Evolutionary conservation across 2,329 filamentous ascomycete species (phyloP), one percentile per base, ranked within the genome.

Genomic region (Geosmithia morbida): DNA sequence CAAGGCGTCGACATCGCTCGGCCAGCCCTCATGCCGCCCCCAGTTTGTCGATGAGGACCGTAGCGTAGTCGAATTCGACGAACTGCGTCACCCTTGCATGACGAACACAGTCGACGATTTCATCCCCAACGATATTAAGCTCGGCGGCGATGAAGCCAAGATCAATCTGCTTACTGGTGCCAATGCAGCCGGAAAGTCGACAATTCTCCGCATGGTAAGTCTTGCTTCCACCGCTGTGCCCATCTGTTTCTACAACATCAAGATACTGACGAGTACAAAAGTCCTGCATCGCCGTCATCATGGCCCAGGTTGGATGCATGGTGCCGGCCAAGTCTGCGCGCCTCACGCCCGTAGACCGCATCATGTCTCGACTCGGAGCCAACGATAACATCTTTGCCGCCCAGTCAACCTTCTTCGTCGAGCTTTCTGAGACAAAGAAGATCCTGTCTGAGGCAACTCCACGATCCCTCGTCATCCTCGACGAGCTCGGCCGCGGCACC

Each of bases 301-400:
- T 98, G 79, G 92, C 92, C 1, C 92, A 98, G 60, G 84, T 98
- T 29, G 92, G 92, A 48, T 96, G 90, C 62, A 85, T 94, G 55
- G 79, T 98, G 1, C 92, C 92, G 1, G 89, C 87, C 50, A 71
- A 75, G 17, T 87, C 81, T 2, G 92, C 92, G 1, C 80, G 75
- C 2, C 73, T 98, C 43, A 97, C 90, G 0, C 90, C 92, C 0
- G 81, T 94, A 2, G 92, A 98, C 61, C 86, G 92, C 48, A 97
- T 98, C 70, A 98, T 98, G 92, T 97, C 90, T 10, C 87, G 92
- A 43, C 79, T 98, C 0, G 92, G 92, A 10, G 92, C 92, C 44
- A 95, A 97, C 58, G 92, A 98, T 77, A 97, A 97, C 64, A 98
- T 98, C 56, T 97, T 98, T 60, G 92, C 90, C 1, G 87, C 90